These are phyloP conservation scores for Curvularia eragrostidis DNA, from an alignment of 2,329 filamentous ascomycete species.

Conservation along the genomic window DNA sequence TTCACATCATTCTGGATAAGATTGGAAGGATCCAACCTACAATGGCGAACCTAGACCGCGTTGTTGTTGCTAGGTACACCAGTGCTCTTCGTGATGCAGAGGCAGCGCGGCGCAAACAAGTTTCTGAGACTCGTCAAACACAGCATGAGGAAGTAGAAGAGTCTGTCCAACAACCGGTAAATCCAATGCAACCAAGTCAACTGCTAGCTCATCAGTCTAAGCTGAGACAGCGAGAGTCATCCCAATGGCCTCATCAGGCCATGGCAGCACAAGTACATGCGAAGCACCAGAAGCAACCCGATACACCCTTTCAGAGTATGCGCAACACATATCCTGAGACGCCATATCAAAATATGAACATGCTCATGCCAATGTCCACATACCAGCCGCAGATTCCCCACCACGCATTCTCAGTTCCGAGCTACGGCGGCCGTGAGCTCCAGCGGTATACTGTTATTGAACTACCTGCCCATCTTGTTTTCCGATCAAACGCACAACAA, in stretches of 20 bases:
- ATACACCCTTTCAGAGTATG: background rate
- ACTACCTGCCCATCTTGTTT: no score
- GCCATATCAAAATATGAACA: background rate
- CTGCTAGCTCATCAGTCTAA: background rate
- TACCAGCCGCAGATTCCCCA: background rate
- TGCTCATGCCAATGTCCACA: background rate
- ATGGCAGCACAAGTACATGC: background rate
- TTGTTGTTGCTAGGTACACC: slow-evolving; percentile 7
- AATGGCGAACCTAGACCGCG: slow-evolving; percentile 1
- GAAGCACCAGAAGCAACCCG: background rate
- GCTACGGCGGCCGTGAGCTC: background rate
- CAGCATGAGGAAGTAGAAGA: background rate
- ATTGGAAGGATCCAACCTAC: slow-evolving; percentile 15
- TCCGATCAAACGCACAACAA: background rate
- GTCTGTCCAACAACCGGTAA: background rate
- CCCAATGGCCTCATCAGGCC: no score
- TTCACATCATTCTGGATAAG: slow-evolving; percentile 22
- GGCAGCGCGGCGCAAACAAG: background rate
- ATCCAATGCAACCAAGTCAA: background rate
- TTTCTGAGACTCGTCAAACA: background rate
- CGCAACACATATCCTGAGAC: background rate
- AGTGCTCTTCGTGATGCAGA: background rate
- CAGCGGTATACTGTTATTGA: background rate
- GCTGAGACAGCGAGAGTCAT: background rate
- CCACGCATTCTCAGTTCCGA: background rate